Evolutionary conservation across 352 stramenopile genomes (phyloP).

Genomic region (Pythium grandisporangium): DNA sequence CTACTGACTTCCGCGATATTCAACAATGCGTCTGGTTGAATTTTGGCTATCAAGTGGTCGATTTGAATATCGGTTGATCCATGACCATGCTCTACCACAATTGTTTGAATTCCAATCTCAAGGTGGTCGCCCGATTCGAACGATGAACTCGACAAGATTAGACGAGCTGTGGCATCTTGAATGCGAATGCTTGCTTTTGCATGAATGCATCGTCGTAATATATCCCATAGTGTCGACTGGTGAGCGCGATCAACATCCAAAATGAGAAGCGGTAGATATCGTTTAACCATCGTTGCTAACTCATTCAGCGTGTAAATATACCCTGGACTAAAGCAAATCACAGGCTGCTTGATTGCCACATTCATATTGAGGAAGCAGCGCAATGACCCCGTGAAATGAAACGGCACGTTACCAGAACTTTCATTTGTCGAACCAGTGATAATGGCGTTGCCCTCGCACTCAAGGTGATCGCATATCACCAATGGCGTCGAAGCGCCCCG

Average conservation of each 20-base stretch:
- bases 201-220: slow-evolving; percentile 43
- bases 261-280: slow-evolving; percentile 26
- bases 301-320: slow-evolving; percentile 51
- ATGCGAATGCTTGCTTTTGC: slow-evolving; percentile 29
- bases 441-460: slow-evolving; percentile 21
- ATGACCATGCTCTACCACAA: slow-evolving; percentile 20
- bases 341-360: slow-evolving; percentile 18
- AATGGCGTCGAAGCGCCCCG: slow-evolving; percentile 40
- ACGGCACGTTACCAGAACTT: background rate
- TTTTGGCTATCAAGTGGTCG: slow-evolving; percentile 37
- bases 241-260: slow-evolving; percentile 35
- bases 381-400: slow-evolving; percentile 18
- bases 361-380: slow-evolving; percentile 34
- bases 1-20: slow-evolving; percentile 52
- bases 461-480: slow-evolving; percentile 23
- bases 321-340: slow-evolving; percentile 40
- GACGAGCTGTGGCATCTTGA: slow-evolving; percentile 27
- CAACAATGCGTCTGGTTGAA: slow-evolving; percentile 54
- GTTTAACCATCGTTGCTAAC: slow-evolving; percentile 18
- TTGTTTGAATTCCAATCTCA: slow-evolving; percentile 24
- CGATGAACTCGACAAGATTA: slow-evolving; percentile 30
- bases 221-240: slow-evolving; percentile 35
- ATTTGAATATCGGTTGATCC: slow-evolving; percentile 27
- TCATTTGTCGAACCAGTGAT: slow-evolving; percentile 15
- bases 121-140: slow-evolving; percentile 52